Evolutionary conservation across 2,329 filamentous ascomycete species (phyloP).

Genomic region (Neonectria sp.): DNA sequence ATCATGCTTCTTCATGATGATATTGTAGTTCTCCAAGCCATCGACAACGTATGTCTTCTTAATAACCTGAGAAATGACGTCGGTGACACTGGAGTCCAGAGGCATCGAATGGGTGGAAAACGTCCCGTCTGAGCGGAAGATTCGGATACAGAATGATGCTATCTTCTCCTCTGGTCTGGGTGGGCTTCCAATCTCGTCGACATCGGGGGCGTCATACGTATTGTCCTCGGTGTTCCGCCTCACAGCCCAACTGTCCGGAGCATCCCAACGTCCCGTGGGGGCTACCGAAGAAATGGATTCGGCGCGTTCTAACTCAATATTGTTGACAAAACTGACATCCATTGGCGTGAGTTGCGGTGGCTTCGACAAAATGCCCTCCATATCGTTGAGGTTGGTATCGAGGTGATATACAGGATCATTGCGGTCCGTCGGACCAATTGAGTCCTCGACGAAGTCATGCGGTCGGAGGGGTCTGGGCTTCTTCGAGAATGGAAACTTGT

Average conservation of each 20-base stretch:
- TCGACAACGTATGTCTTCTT: constrained; percentile 96
- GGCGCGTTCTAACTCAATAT: constrained; percentile 60
- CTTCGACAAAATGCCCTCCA: constrained; percentile 90
- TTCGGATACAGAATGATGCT: constrained; percentile 89
- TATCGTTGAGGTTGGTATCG: constrained; percentile 89
- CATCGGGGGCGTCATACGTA: constrained; percentile 69
- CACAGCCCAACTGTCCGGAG: constrained; percentile 97
- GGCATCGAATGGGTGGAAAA: constrained; percentile 92
- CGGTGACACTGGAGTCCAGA: constrained; percentile 86
- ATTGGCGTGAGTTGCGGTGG: constrained; percentile 80
- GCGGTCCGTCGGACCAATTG: constrained; percentile 72
- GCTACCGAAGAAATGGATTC: constrained; percentile 52
- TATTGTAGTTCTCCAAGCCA: constrained; percentile 93
- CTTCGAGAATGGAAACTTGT: constrained; percentile 75
- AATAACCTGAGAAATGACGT: constrained; percentile 90
- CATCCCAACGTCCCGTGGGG: constrained; percentile 82
- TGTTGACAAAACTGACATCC: constrained; percentile 67
- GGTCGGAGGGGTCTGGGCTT: constrained; percentile 63
- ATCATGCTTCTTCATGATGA: constrained; percentile 94
- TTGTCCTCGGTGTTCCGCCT: constrained; percentile 80
- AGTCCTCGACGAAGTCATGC: constrained; percentile 70
- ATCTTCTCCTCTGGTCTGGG: constrained; percentile 81
- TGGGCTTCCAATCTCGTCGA: constrained; percentile 78
- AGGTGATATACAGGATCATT: constrained; percentile 78
- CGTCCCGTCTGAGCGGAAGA: constrained; percentile 94